These are phyloP conservation scores for Fusarium tuaranense DNA, from an alignment of 2,329 filamentous ascomycete genomes.

Conservation along the genomic window DNA sequence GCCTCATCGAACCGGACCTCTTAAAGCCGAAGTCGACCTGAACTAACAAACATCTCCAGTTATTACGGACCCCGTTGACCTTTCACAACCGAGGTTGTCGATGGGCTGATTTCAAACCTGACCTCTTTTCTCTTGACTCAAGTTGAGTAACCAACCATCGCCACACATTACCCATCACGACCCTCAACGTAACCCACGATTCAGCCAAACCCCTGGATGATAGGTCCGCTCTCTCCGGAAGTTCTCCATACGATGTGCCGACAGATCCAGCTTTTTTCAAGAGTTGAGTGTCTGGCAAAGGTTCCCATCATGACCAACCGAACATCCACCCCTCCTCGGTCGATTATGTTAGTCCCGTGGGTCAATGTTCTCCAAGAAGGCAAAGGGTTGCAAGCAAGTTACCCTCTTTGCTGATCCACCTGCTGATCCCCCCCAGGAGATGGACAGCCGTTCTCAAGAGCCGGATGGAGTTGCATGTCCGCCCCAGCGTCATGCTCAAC, in stretches of 20 bases:
- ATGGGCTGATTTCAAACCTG: slow-evolving; percentile 18
- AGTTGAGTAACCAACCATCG: slow-evolving; percentile 15
- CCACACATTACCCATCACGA: slow-evolving; percentile 27
- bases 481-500: slow-evolving; percentile 21
- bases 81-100: neutral
- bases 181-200: slow-evolving; percentile 20
- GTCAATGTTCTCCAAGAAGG: slow-evolving; percentile 20
- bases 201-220: slow-evolving; percentile 17
- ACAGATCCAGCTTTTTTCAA: slow-evolving; percentile 33
- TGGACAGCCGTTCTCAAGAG: slow-evolving; percentile 13
- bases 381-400: slow-evolving; percentile 4
- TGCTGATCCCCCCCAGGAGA: neutral
- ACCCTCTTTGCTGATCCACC: slow-evolving; percentile 23
- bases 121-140: slow-evolving; percentile 9
- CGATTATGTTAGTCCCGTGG: slow-evolving; percentile 32
- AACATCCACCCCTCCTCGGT: slow-evolving; percentile 31
- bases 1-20: slow-evolving; percentile 4
- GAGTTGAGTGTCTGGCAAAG: slow-evolving; percentile 11
- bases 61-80: neutral
- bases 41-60: neutral
- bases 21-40: neutral
- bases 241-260: slow-evolving; percentile 30
- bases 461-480: slow-evolving; percentile 16
- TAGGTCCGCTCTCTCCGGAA: slow-evolving; percentile 22
- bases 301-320: slow-evolving; percentile 25